A percentile compares a stretch with the other conserved stretches of the same genome.
Conservation (phyloP, 2,329 filamentous ascomycete genomes). For the Penicillium carneum region DNA sequence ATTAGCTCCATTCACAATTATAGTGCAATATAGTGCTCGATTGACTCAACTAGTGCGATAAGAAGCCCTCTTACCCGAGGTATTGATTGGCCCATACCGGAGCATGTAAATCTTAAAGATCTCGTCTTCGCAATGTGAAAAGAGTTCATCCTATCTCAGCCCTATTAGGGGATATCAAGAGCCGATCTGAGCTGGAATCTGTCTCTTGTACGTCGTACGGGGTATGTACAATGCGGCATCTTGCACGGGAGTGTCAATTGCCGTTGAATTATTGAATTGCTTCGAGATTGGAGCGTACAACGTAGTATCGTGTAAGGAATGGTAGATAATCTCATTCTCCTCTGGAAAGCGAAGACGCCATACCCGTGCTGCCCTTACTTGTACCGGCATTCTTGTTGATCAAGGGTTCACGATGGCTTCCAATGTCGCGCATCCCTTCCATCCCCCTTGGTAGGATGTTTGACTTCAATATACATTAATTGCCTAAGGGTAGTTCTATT, state of each 20-base stretch:
- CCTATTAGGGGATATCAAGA: background rate
- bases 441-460: slow-evolving; percentile 30
- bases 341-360: background rate
- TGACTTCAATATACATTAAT: slow-evolving; percentile 30
- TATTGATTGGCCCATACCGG: slow-evolving; percentile 26
- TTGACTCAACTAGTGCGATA: background rate
- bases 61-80: slow-evolving; percentile 6
- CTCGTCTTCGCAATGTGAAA: slow-evolving; percentile 9
- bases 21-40: background rate
- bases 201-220: background rate
- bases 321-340: slow-evolving; percentile 20
- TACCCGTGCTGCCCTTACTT: slow-evolving; percentile 36
- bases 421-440: slow-evolving; percentile 40
- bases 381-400: slow-evolving; percentile 33
- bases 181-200: slow-evolving; percentile 7
- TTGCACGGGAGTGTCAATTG: background rate
- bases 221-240: background rate
- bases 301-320: slow-evolving; percentile 34
- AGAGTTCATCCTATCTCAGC: background rate
- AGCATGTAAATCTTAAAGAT: slow-evolving; percentile 4
- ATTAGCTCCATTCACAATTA: background rate
- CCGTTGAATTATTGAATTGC: background rate
- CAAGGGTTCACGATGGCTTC: slow-evolving; percentile 36
- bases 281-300: slow-evolving; percentile 17
- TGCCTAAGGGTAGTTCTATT: slow-evolving; percentile 16